Evolutionary conservation across 352 stramenopile species (phyloP), one percentile per base, ranked within the genome.

Genomic region (Phytophthora pini): DNA sequence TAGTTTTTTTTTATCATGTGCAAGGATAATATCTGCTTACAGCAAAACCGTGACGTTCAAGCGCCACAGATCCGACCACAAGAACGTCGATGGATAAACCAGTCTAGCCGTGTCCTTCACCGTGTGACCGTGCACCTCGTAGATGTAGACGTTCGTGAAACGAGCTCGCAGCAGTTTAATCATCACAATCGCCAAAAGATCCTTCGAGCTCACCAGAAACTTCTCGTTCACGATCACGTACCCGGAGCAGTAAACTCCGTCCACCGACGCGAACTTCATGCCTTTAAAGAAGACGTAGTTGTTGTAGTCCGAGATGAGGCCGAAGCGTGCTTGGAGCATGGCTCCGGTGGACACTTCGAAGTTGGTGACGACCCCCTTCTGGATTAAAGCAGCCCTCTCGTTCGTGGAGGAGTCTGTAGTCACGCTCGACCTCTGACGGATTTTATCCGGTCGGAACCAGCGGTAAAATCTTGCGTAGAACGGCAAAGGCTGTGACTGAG

Each of bases 231-330:
- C 70, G 5, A 82, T 68, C 27, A 82, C 74, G 49, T 70, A 78
- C 1, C 69, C 73, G 10, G 56, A 71, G 51, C 61, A 68, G 43
- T 74, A 82, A 39, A 77, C 76, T 9, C 70, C 74, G 8, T 77
- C 72, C 2, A 59, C 61, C 10, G 62, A 74, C 17, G 71, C 71
- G 43, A 74, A 80, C 49, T 80, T 78, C 48, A 80, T 63, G 3
- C 74, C 74, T 55, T 76, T 76, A 53, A 78, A 73, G 59, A 66
- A 73, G 17, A 71, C 54, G 58, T 72, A 77, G 36, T 79, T 77
- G 40, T 68, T 67, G 43, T 74, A 83, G 24, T 75, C 58, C 0
- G 57, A 84, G 13, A 84, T 56, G 32, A 84, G 36, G 8, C 72
- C 75, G 20, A 79, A 64, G 9, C 67, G 58, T 12, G 61, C 48